Base-by-base conservation (phyloP, 129 eudicot species). In the Helichrysum umbraculigerum region DNA sequence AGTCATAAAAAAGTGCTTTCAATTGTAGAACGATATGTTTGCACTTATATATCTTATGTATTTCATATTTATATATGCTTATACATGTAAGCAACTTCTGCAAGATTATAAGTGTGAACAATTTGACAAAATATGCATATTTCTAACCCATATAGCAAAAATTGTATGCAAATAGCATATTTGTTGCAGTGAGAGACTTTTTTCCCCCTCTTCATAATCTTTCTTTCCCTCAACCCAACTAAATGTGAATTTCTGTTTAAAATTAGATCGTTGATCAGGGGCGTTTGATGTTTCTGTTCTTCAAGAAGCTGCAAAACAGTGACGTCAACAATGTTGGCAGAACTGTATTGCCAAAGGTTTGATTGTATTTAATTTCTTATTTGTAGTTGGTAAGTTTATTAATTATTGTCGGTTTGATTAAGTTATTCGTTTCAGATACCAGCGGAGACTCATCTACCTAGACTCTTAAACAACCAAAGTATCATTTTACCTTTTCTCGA, bases 311-410 rank as follows among this genome's bases (percentile, higher is more conserved):
- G 12, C 85, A 88, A 70, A 90, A 85, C 57, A 93, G 96, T 47
- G 97, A 93, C 57, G 97, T 93, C 9, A 75, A 83, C 33, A 35
- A 72, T 47, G 80, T 93, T 25, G 82, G 95, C 77, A 68, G 98
- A 81, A 91, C 84, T 68, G 68, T 93, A 52, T 83, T 93, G 62
- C 98, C 98, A 33, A 93, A 93, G 98, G 98, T 93, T 47, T n/a
- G 70, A 25, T 78, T 32, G 69, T 3, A 6, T 60, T 70, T 29
- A 10, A 32, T 44, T 67, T 57, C 28, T 39, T 60, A 60, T 35
- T 6, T 76, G 79, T 65, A 54, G 35, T 77, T 11, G 37, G 30
- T 67, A 29, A 68, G 33, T 56, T 37, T 52, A 11, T 29, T 16
- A 52, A 21, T 19, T 17, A 47, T 11, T 63, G 7, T 12, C 7